Percentiles rank a stretch among this genome's conserved stretches.
phyloP scores from a whole-genome alignment of 1,284 basidiomycete genomes.

The Ustilago tritici region DNA sequence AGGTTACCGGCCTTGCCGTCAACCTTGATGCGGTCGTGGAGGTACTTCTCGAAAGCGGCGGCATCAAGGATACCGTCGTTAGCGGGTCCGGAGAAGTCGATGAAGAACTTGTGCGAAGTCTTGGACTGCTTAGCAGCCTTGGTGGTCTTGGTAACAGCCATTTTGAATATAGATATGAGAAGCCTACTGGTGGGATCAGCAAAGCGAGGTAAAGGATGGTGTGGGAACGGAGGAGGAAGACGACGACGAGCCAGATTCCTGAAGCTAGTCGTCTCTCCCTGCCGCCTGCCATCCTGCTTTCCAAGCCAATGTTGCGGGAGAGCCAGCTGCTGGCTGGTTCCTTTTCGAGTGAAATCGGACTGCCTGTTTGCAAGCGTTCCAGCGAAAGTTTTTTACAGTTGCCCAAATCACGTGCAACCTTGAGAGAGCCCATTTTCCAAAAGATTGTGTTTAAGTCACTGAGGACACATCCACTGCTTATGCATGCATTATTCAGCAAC shows the following conservation, averaged over 20 bases:
- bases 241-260: background rate
- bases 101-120: constrained; percentile 89
- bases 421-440: background rate
- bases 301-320: background rate
- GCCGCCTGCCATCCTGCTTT: background rate
- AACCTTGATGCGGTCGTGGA: constrained; percentile 93
- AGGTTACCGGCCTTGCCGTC: constrained; percentile 75
- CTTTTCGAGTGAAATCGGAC: background rate
- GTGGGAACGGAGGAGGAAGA: constrained; percentile 1
- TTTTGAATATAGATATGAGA: constrained; percentile 35
- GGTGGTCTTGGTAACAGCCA: constrained; percentile 64
- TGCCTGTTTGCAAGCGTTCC: constrained; percentile 2
- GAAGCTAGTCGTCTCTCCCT: background rate
- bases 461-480: background rate
- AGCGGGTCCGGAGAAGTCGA: constrained; percentile 94
- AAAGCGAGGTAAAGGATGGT: constrained; percentile 51
- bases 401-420: constrained; percentile 11
- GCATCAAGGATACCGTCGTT: constrained; percentile 90
- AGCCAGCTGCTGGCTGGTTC: background rate
- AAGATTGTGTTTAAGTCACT: background rate
- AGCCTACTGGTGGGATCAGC: constrained; percentile 59
- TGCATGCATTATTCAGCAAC: constrained; percentile 5
- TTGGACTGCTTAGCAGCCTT: constrained; percentile 71
- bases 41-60: constrained; percentile 89
- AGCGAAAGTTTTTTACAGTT: constrained; percentile 34